These are phyloP conservation scores for Coprinopsis strossmayeri DNA, from an alignment of 768 basidiomycete species.

Conservation along the genomic window DNA sequence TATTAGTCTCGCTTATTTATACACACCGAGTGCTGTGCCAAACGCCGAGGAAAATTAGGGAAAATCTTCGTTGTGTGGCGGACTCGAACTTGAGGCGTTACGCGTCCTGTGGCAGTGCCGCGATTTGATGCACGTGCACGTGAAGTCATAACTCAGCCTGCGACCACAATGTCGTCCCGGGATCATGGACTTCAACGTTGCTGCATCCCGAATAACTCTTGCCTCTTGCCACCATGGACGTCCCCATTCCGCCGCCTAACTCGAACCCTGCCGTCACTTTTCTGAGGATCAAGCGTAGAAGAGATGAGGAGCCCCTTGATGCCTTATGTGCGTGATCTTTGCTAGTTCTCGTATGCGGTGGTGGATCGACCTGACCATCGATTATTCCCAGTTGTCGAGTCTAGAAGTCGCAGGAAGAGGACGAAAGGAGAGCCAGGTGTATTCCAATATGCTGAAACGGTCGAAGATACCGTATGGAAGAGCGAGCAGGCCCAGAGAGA, in stretches of 20 bases:
- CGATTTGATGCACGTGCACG: too few species aligned
- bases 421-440: constrained; percentile 50
- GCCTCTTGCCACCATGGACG: constrained; percentile 20
- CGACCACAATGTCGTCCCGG: too few species aligned
- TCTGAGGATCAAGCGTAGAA: constrained; percentile 75
- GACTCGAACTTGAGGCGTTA: too few species aligned
- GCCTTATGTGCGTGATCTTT: constrained; percentile 52
- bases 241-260: constrained; percentile 19
- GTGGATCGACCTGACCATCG: constrained; percentile 7
- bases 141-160: too few species aligned
- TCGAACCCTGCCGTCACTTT: constrained; percentile 51
- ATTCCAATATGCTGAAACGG: constrained; percentile 78
- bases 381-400: constrained; percentile 60
- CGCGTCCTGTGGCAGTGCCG: too few species aligned
- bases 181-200: too few species aligned
- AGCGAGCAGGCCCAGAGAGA: constrained; percentile 49
- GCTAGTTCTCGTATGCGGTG: background rate
- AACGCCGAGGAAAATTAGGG: too few species aligned
- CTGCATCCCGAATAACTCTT: background rate
- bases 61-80: too few species aligned
- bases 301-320: constrained; percentile 78
- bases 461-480: constrained; percentile 65
- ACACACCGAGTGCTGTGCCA: too few species aligned
- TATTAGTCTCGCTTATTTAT: too few species aligned
- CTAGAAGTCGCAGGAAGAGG: constrained; percentile 54